Conservation (phyloP, 345 rosid species). For the Viola odorata region DNA sequence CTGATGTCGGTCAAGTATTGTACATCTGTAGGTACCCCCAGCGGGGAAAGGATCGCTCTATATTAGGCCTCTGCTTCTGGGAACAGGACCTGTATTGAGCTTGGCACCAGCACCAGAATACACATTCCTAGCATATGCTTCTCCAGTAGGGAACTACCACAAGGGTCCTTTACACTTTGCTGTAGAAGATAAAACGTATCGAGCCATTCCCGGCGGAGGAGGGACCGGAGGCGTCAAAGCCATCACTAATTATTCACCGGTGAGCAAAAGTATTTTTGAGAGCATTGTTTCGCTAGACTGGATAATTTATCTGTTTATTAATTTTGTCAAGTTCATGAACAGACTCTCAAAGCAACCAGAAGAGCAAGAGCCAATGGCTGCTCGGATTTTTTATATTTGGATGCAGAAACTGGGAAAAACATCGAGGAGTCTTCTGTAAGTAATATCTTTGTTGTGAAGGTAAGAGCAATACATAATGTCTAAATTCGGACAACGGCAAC, state of each 20-base stretch:
- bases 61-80: constrained; percentile 51
- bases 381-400: constrained; percentile 31
- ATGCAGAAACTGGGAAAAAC: constrained; percentile 24
- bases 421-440: constrained; percentile 36
- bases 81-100: constrained; percentile 43
- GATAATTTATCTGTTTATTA: no score
- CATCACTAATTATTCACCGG: constrained; percentile 32
- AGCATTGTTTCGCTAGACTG: no score
- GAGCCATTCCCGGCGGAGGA: constrained; percentile 30
- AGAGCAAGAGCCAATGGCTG: constrained; percentile 27
- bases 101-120: constrained; percentile 49
- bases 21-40: constrained; percentile 46
- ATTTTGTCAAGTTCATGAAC: background rate
- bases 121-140: constrained; percentile 40
- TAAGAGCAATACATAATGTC: background rate
- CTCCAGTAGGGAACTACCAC: constrained; percentile 48
- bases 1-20: background rate
- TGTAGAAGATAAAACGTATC: constrained; percentile 20
- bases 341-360: constrained; percentile 25
- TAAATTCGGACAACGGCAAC: background rate
- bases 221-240: constrained; percentile 23
- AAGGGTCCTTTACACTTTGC: constrained; percentile 32
- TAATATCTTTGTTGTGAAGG: constrained; percentile 32
- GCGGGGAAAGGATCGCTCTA: constrained; percentile 56
- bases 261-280: constrained; percentile 1